A percentile compares a stretch with the other conserved stretches of the same genome.
Conservation (phyloP, 768 basidiomycete genomes). For the Mycena pura region DNA sequence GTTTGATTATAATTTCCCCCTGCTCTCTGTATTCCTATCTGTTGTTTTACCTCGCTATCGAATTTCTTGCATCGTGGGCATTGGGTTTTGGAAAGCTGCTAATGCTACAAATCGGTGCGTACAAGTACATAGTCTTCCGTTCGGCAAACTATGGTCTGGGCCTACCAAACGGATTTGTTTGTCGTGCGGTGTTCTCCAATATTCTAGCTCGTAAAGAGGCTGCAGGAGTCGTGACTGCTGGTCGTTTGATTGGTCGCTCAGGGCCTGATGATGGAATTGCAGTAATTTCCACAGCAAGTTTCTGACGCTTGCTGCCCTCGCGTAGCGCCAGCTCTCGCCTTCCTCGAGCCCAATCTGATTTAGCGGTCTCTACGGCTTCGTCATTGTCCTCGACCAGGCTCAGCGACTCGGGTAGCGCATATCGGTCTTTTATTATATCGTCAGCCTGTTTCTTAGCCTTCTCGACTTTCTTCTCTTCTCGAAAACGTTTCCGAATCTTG, state of each 20-base stretch:
- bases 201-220: conserved; percentile 60
- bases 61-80: conserved; percentile 44
- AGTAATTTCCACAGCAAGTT: conserved; percentile 38
- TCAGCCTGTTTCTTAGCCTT: conserved; percentile 72
- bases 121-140: too few relatives aligned
- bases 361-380: conserved; percentile 64
- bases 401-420: conserved; percentile 77
- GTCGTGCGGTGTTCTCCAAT: conserved; percentile 60
- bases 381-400: conserved; percentile 70
- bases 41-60: conserved; percentile 69
- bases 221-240: conserved; percentile 36
- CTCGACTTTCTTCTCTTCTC: conserved; percentile 85
- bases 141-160: background rate
- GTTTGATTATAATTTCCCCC: conserved; percentile 46
- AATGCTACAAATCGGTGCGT: conserved; percentile 12
- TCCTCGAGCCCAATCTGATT: conserved; percentile 64
- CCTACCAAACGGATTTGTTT: conserved; percentile 35
- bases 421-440: conserved; percentile 72
- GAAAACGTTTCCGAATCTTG: conserved; percentile 80
- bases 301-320: conserved; percentile 57
- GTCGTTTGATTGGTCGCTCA: conserved; percentile 8
- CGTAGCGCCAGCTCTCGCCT: conserved; percentile 52
- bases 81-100: conserved; percentile 10
- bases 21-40: conserved; percentile 62
- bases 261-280: conserved; percentile 23